Base-by-base conservation (phyloP, 176 grass and related monocot species). In the Carex cristatella region DNA sequence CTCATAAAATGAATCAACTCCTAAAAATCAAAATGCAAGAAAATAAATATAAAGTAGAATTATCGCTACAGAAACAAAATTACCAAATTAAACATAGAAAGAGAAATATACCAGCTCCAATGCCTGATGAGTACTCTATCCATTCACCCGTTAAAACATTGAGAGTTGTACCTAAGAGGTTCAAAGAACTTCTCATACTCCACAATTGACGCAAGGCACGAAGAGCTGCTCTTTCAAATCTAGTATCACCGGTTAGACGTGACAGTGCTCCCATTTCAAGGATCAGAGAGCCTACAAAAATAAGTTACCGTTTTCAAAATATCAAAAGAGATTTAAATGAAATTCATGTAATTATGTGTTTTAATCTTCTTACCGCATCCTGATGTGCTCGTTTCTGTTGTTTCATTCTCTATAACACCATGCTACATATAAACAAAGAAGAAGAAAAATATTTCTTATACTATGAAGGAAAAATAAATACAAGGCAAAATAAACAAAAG, bases 1-100 rank as follows among this genome's bases (percentile, higher is more conserved):
- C 79, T 98, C 95, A 3, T 95, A 98, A 94, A 93, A 98, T 89
- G 93, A 98, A 90, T 98, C 95, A 83, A 98, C 89, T 83, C 95
- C 95, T 98, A 85, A 82, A 88, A 88, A 83, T 81, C 80, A 86
- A 81, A 81, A 62, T 64, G 35, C 33, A 81, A 40, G 79, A 64
- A 62, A 64, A 81, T 44, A 27, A 65, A 81, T 16, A 10, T 42
- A 44, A 81, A 19, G 69, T 13, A 28, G 2, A 19, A 38, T 9
- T 4, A 62, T 28, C 10, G 30, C 37, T 6, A 69, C 38, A 84
- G 13, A 69, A n/a, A 57, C n/a, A 68, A 13, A 64, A 35, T 53
- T 69, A n/a, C 18, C 14, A 66, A 84, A 67, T 56, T 10, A 76
- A 76, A 65, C 18, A 85, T 11, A 72, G 53, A 68, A 33, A 84